phyloP scores from a whole-genome alignment of 2,329 filamentous ascomycete genomes.

The Colletotrichum falcatum region DNA sequence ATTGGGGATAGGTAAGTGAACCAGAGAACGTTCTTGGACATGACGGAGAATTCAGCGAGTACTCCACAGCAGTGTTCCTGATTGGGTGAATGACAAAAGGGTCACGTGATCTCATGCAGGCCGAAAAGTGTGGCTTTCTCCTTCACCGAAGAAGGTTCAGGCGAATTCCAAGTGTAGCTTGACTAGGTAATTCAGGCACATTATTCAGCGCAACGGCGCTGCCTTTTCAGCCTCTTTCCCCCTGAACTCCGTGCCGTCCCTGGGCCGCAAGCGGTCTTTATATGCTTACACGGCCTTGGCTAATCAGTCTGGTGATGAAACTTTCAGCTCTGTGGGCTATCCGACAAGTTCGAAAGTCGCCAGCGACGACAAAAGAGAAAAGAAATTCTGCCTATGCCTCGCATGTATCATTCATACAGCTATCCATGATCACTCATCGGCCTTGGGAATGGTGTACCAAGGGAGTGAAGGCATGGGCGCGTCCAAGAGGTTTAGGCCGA shows the following conservation, averaged over 20 bases:
- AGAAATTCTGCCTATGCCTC: background rate
- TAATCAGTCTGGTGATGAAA: no score
- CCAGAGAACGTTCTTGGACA: slow-evolving; percentile 24
- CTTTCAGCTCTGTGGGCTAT: background rate
- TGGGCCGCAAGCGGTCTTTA: background rate
- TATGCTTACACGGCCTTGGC: no score
- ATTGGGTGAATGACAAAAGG: background rate
- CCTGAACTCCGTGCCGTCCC: background rate
- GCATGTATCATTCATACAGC: background rate
- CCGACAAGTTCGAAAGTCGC: background rate
- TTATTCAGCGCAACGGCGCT: slow-evolving; percentile 23
- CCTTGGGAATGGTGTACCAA: background rate
- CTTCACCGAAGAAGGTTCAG: slow-evolving; percentile 6
- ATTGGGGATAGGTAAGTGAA: slow-evolving; percentile 1
- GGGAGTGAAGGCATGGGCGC: background rate
- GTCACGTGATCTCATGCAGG: slow-evolving; percentile 1
- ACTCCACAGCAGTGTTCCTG: slow-evolving; percentile 11
- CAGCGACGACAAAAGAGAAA: background rate
- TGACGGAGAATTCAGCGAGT: slow-evolving; percentile 21
- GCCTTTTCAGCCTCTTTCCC: background rate
- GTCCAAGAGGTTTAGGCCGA: background rate
- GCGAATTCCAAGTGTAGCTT: slow-evolving; percentile 19
- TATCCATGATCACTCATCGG: background rate
- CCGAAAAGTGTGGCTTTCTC: background rate
- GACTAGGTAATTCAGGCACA: slow-evolving; percentile 18